phyloP scores from a whole-genome alignment of 2,329 filamentous ascomycete genomes.

The Trichophyton mentagrophytes region DNA sequence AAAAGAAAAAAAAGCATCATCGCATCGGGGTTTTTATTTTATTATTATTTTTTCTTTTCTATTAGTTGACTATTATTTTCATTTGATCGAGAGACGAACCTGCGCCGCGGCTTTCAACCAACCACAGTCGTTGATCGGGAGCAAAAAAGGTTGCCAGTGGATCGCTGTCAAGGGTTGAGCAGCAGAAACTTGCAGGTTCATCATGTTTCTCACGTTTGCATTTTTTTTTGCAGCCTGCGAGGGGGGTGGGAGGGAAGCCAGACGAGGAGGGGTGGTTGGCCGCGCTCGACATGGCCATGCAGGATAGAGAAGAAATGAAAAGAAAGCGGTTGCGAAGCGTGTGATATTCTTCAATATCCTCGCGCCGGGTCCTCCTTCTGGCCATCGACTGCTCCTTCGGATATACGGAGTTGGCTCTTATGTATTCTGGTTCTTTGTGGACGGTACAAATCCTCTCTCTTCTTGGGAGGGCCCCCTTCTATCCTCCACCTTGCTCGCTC shows the following conservation, averaged over 20 bases:
- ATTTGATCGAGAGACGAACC: background rate
- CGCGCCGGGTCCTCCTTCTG: no score
- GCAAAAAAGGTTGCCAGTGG: background rate
- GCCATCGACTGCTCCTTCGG: no score
- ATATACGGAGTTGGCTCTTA: background rate
- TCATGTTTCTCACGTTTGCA: background rate
- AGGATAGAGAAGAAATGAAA: background rate
- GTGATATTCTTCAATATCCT: no score
- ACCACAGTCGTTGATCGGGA: background rate
- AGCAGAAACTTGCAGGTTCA: background rate
- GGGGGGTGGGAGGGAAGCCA: background rate
- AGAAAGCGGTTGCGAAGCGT: background rate
- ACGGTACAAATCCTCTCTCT: background rate
- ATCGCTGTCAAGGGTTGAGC: background rate
- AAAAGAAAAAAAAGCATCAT: background rate
- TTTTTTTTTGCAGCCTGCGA: background rate
- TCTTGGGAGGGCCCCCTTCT: background rate
- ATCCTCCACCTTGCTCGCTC: background rate
- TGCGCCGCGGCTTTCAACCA: slow-evolving; percentile 7
- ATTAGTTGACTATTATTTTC: background rate
- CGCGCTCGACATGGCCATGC: background rate
- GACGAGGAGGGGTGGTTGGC: background rate
- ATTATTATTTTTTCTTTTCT: background rate
- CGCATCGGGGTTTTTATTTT: background rate
- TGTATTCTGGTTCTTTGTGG: background rate